These are phyloP conservation scores for Amylocarpus encephaloides DNA, from an alignment of 2,329 filamentous ascomycete species.

Conservation along the genomic window DNA sequence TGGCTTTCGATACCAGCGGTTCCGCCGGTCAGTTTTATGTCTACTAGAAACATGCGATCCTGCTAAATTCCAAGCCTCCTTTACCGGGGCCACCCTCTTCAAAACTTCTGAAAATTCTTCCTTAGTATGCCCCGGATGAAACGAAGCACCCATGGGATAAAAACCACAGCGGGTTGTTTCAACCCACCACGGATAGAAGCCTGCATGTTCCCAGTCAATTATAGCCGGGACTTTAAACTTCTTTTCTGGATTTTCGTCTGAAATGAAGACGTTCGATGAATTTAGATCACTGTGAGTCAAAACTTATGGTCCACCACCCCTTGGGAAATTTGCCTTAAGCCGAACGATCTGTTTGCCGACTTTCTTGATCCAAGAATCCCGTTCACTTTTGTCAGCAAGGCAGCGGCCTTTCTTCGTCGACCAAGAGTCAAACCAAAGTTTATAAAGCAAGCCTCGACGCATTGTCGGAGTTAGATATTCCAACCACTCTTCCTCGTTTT, in stretches of 20 bases:
- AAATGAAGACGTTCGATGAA: constrained; percentile 34
- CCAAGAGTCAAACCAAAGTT: background rate
- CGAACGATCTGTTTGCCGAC: constrained; percentile 4
- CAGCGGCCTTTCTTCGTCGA: background rate
- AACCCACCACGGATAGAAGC: constrained; percentile 37
- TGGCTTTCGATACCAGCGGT: constrained; percentile 1
- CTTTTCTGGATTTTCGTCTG: constrained; percentile 23
- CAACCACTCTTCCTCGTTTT: constrained; percentile 10
- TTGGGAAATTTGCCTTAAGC: constrained; percentile 10
- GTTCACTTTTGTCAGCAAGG: background rate
- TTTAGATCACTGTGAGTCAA: constrained; percentile 36
- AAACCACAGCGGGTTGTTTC: constrained; percentile 19
- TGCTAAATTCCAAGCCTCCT: background rate
- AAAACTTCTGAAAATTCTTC: background rate
- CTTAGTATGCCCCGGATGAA: background rate
- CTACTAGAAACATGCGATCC: constrained; percentile 1
- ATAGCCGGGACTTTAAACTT: constrained; percentile 31
- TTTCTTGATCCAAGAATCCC: background rate
- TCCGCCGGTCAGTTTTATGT: constrained; percentile 1
- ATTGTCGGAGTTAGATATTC: constrained; percentile 8
- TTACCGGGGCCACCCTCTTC: background rate
- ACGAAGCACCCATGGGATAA: background rate
- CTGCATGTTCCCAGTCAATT: constrained; percentile 35
- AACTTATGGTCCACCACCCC: constrained; percentile 24
- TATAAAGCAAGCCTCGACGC: background rate